Conservation (phyloP, 768 basidiomycete genomes). For the Pisolithus orientalis region DNA sequence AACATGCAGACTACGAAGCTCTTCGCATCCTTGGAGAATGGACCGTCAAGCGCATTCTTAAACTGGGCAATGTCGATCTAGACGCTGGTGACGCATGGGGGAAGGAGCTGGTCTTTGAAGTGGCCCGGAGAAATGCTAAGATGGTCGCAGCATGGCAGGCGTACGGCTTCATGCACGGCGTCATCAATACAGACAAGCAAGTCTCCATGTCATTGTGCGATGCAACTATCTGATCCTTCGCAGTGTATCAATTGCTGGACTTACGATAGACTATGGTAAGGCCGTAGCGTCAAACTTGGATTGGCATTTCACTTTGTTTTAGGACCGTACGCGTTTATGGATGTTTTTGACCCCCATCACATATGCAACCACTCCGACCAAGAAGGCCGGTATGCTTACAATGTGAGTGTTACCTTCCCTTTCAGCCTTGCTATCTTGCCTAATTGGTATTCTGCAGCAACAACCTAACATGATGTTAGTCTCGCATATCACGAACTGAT, state of each 20-base stretch:
- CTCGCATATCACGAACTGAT: not conserved
- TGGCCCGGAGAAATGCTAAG: slow-evolving; percentile 75
- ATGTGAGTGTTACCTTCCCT: slow-evolving; percentile 23
- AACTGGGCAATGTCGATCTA: slow-evolving; percentile 34
- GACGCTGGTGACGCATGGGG: slow-evolving; percentile 60
- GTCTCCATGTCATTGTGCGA: slow-evolving; percentile 9
- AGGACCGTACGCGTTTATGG: slow-evolving; percentile 96
- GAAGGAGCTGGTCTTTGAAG: slow-evolving; percentile 65
- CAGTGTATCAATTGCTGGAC: slow-evolving; percentile 70
- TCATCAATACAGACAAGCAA: slow-evolving; percentile 96
- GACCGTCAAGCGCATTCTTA: slow-evolving; percentile 58
- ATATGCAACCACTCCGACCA: slow-evolving; percentile 91
- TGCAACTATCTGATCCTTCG: slow-evolving; percentile 3
- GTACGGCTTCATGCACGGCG: slow-evolving; percentile 92
- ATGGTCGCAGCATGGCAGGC: slow-evolving; percentile 98
- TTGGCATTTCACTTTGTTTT: slow-evolving; percentile 2
- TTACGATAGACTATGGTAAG: slow-evolving; percentile 74
- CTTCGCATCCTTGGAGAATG: slow-evolving; percentile 73
- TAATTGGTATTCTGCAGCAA: slow-evolving; percentile 31
- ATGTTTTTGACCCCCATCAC: slow-evolving; percentile 77
- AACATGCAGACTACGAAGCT: slow-evolving; percentile 66
- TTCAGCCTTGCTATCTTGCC: not conserved
- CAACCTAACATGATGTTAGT: slow-evolving; percentile 75
- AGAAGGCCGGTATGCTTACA: slow-evolving; percentile 72
- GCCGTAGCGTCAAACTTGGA: not conserved